Conservation (phyloP, 106 monocot species). For the Ottelia alismoides region DNA sequence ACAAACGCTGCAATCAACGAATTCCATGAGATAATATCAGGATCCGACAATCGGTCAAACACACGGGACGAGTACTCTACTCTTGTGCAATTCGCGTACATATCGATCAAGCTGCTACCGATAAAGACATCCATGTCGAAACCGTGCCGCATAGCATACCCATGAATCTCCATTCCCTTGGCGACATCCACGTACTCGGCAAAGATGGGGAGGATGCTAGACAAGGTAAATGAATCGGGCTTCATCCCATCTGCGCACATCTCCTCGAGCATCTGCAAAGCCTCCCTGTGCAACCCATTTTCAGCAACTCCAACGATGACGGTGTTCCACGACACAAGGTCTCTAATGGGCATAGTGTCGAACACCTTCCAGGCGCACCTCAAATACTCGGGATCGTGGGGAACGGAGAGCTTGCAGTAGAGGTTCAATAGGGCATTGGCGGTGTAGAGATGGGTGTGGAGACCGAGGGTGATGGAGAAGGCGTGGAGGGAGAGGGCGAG, state of each 20-base stretch:
- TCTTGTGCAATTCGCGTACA: constrained; percentile 70
- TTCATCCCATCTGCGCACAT: constrained; percentile 35
- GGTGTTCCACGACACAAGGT: constrained; percentile 79
- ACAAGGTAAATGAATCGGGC: constrained; percentile 69
- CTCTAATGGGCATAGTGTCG: constrained; percentile 44
- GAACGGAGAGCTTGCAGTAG: constrained; percentile 29
- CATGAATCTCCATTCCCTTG: constrained; percentile 68
- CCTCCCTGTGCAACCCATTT: constrained; percentile 37
- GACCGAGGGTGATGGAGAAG: constrained; percentile 26
- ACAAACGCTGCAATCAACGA: constrained; percentile 68
- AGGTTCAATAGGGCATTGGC: constrained; percentile 66
- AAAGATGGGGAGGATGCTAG: constrained; percentile 67
- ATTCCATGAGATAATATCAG: constrained; percentile 65
- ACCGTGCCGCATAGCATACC: constrained; percentile 30
- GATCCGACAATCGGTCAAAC: constrained; percentile 23
- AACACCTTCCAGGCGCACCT: constrained; percentile 39
- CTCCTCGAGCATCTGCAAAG: constrained; percentile 47
- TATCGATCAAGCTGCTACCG: constrained; percentile 73
- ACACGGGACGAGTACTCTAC: constrained; percentile 38
- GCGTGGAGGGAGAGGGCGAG: constrained; percentile 47
- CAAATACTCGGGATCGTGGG: background rate
- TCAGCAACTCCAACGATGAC: constrained; percentile 42
- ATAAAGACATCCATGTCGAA: constrained; percentile 50
- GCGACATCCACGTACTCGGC: constrained; percentile 38
- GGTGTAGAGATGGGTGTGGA: constrained; percentile 34